Evolutionary conservation across 2,329 filamentous ascomycete species (phyloP), one percentile per base, ranked within the genome.

Genomic region (Sphaerulina vaccinii): DNA sequence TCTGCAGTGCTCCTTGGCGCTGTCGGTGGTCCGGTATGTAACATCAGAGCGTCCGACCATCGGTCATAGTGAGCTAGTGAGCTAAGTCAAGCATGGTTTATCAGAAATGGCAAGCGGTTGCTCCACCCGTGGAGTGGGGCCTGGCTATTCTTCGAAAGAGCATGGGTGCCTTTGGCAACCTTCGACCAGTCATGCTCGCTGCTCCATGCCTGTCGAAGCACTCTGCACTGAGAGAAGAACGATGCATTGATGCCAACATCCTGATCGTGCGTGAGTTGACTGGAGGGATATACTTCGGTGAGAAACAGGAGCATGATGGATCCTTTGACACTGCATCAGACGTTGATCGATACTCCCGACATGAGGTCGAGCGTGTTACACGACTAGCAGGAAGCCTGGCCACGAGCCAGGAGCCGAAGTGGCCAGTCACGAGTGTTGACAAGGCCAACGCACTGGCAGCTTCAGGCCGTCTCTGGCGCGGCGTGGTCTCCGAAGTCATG

Each of bases 381-480:
- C 19, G 39, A 24, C 21, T 42, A 6, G 39, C 39, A n/a, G 39
- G 21, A 24, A 42, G 6, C 6, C 22, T 42, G 3, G 39, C 39
- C 22, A 27, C 5, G 5, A 10, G 13, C 15, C 7, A n/a, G 19
- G 23, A 24, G 2, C 39, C 39, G 5, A 19, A 19, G 8, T 22
- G 1, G 7, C 21, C 3, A 49, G 88, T 96, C 40, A 88, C 83
- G 84, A 88, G 83, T 67, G 75, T 96, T 67, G 92, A 97, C 74
- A 96, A 97, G 83, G 92, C 92, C 51, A 96, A 96, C 68, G 91
- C 96, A 44, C 80, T 97, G 56, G 91, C 91, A 2, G 95, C 90
- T 11, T 37, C 27, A 22, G 88, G 84, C 67, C 78, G 92, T 24
- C 76, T 96, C 63, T 96, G 91, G 92, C 80, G 91, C 56, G 90